Evolutionary conservation across 768 basidiomycete genomes (phyloP).

Genomic region (Pisolithus tinctorius): DNA sequence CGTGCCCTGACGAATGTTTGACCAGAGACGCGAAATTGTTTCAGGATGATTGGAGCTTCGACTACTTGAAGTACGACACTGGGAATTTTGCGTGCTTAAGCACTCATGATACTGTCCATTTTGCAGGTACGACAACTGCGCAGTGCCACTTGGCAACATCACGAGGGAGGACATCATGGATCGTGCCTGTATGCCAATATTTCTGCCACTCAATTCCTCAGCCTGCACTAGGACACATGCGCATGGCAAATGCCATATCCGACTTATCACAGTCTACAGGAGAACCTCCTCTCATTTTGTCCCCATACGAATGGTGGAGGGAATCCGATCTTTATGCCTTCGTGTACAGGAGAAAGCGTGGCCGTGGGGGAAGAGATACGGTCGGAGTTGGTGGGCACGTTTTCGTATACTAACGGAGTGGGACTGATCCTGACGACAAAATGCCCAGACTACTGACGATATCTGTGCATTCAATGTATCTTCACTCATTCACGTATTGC

Average conservation of each 20-base stretch:
- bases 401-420: not conserved
- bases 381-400: conserved; percentile 62
- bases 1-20: not conserved
- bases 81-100: not conserved
- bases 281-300: conserved; percentile 50
- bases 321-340: conserved; percentile 1
- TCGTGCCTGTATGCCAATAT: conserved; percentile 30
- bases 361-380: conserved; percentile 53
- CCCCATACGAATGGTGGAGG: conserved; percentile 68
- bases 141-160: conserved; percentile 51
- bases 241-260: conserved; percentile 54
- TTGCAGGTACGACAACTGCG: conserved; percentile 55
- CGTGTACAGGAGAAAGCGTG: conserved; percentile 48
- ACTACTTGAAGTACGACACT: conserved; percentile 49
- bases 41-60: conserved; percentile 55
- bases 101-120: not conserved
- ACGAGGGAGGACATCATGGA: conserved; percentile 51
- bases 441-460: conserved; percentile 41
- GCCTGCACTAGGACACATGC: conserved; percentile 41
- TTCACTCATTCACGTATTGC: no score
- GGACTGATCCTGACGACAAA: not conserved
- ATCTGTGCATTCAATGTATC: conserved; percentile 28
- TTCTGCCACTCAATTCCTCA: not conserved
- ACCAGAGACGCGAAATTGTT: conserved; percentile 50
- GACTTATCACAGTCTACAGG: conserved; percentile 41